These are phyloP conservation scores for Davidsoniella neocaledoniae DNA, from an alignment of 2,329 filamentous ascomycete species.

Conservation along the genomic window DNA sequence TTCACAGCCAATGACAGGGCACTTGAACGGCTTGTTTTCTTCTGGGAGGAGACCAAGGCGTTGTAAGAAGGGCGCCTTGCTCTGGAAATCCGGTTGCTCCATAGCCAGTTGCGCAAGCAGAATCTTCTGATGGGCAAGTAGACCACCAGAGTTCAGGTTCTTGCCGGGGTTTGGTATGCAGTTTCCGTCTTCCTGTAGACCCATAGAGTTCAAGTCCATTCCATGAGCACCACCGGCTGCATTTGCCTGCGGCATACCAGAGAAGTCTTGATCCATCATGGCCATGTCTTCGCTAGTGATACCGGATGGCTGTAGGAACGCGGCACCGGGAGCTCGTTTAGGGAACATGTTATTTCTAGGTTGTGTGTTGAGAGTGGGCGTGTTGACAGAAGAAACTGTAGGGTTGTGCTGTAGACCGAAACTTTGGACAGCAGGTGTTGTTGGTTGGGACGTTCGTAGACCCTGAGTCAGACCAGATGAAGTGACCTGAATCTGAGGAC, in stretches of 20 bases:
- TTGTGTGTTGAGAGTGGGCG: conserved; percentile 71
- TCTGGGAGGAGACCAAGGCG: conserved; percentile 52
- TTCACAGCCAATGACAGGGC: conserved; percentile 93
- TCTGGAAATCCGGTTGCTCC: conserved; percentile 59
- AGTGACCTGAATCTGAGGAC: conserved; percentile 63
- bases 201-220: conserved; percentile 10
- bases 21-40: conserved; percentile 94
- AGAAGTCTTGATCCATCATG: conserved; percentile 52
- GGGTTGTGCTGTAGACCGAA: conserved; percentile 83
- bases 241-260: conserved; percentile 29
- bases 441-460: conserved; percentile 68
- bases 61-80: conserved; percentile 35
- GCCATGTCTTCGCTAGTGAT: conserved; percentile 32
- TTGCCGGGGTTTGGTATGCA: conserved; percentile 90
- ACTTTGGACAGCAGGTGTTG: conserved; percentile 61
- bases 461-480: conserved; percentile 62
- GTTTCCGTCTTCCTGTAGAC: conserved; percentile 27
- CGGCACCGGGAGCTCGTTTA: conserved; percentile 25
- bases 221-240: conserved; percentile 33
- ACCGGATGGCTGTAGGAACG: conserved; percentile 11
- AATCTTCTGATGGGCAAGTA: conserved; percentile 43
- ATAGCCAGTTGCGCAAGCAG: conserved; percentile 56
- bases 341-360: conserved; percentile 47
- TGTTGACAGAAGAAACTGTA: conserved; percentile 93
- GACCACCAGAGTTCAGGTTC: conserved; percentile 34